A percentile compares a stretch with the other conserved stretches of the same genome.
Conservation (phyloP, 257 asterid genomes). For the Eustoma russellianum region DNA sequence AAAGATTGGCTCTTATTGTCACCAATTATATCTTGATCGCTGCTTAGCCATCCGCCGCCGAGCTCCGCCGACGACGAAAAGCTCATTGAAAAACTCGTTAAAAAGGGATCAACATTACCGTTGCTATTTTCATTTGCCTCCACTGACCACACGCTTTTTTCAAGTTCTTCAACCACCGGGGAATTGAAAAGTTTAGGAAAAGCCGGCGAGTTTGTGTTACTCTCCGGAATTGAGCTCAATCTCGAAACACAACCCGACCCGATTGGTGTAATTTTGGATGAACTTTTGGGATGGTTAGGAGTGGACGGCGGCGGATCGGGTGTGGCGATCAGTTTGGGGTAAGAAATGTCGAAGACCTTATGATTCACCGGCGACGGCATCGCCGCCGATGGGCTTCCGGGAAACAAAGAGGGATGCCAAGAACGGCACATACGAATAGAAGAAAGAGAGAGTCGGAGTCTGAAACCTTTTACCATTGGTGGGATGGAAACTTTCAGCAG, state of each 20-base stretch:
- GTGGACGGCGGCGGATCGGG: constrained; percentile 54
- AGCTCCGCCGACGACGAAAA: constrained; percentile 24
- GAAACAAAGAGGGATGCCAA: constrained; percentile 12
- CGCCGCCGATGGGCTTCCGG: constrained; percentile 22
- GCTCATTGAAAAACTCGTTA: constrained; percentile 5
- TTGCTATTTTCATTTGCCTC: too few species aligned
- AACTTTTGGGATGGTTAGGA: constrained; percentile 18
- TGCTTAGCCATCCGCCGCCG: too few species aligned
- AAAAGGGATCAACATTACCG: too few species aligned
- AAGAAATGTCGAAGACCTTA: constrained; percentile 24
- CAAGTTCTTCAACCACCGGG: constrained; percentile 24
- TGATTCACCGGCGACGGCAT: constrained; percentile 22
- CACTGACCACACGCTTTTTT: constrained; percentile 9
- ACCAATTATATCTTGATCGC: constrained; percentile 5
- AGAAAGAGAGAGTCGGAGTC: constrained; percentile 17
- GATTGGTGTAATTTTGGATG: constrained; percentile 18
- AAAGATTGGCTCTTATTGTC: constrained; percentile 25
- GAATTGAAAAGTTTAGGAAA: constrained; percentile 17
- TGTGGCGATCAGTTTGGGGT: constrained; percentile 14
- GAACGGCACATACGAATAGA: constrained; percentile 30
- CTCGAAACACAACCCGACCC: not conserved
- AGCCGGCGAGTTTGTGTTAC: constrained; percentile 12
- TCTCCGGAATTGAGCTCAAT: constrained; percentile 1
- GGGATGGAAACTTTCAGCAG: too few species aligned
- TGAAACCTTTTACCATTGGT: constrained; percentile 25